phyloP scores from a whole-genome alignment of 306 rosid species.

The Carpinus viminea region DNA sequence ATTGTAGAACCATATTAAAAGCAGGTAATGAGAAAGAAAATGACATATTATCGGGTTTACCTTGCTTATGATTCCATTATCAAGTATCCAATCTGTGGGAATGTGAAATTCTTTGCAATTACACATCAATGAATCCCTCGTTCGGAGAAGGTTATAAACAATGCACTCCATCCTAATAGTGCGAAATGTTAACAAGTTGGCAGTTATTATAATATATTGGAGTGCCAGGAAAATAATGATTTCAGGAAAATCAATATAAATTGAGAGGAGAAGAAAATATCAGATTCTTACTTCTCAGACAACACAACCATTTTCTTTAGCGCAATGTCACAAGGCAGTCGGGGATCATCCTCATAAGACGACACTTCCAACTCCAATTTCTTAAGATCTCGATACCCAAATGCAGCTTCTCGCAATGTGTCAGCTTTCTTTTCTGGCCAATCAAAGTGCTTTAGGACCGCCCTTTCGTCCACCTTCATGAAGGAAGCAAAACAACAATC shows the following conservation, averaged over 20 bases:
- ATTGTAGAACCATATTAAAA: background rate
- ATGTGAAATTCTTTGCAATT: slow-evolving; percentile 81
- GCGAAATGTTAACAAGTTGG: slow-evolving; percentile 5
- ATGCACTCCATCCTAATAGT: slow-evolving; percentile 85
- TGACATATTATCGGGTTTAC: slow-evolving; percentile 24
- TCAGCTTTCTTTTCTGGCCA: slow-evolving; percentile 99
- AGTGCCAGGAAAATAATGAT: background rate
- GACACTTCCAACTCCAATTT: slow-evolving; percentile 84
- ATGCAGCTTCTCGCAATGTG: slow-evolving; percentile 93
- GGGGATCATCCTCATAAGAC: slow-evolving; percentile 70
- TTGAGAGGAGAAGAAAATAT: background rate
- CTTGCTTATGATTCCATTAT: slow-evolving; percentile 90
- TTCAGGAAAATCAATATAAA: background rate
- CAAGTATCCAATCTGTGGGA: slow-evolving; percentile 96
- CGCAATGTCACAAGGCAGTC: slow-evolving; percentile 76
- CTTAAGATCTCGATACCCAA: slow-evolving; percentile 82
- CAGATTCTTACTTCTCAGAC: slow-evolving; percentile 76
- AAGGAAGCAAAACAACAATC: slow-evolving; percentile 10
- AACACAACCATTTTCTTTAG: slow-evolving; percentile 87
- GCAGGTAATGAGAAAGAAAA: background rate
- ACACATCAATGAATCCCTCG: slow-evolving; percentile 78
- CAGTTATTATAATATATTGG: background rate
- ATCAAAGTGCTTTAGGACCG: slow-evolving; percentile 90
- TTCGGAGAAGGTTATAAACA: slow-evolving; percentile 76
- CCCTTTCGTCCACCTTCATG: slow-evolving; percentile 90